Evolutionary conservation across 2,329 filamentous ascomycete species (phyloP), one percentile per base, ranked within the genome.

Genomic region (Erysiphe neolycopersici): DNA sequence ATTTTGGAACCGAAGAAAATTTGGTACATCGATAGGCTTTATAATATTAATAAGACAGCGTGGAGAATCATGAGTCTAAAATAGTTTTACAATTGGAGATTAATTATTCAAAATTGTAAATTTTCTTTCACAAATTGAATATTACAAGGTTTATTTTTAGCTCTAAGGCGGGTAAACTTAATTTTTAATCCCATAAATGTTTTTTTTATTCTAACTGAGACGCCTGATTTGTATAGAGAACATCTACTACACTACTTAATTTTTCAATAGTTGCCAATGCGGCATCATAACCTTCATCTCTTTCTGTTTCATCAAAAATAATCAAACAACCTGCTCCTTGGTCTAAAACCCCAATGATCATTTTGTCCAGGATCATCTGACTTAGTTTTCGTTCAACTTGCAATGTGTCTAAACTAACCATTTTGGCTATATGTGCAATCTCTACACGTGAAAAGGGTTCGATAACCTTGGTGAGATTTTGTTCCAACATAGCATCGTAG

Each of bases 331-430:
- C 87, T n/a, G 84, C 82, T 42, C 89, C 89, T 63, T 98, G 89
- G 60, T 98, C 89, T 53, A 98, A 65, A 45, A 98, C 89, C 47
- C 91, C 89, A 52, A 94, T 83, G 57, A 98, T 95, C 55, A 95
- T 83, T 68, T 94, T 94, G 66, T 98, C 89, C 47, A 98, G 70
- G 57, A 98, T 98, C 91, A 98, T 98, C 69, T 98, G 91, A 39
- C 82, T 91, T 49, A 98, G 69, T 69, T 98, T 98, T 54, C 85
- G 76, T 72, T 98, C 91, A 47, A 98, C 89, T 65, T 95, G 87
- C 61, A 83, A 78, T 22, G 82, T 92, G 60, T 95, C 89, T 48
- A 98, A 69, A 35, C 87, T 85, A 43, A 98, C 89, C 79, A 95
- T 92, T 67, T 89, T 84, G 52, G 89, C 87, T 55, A 98, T 83